Base-by-base conservation (phyloP, 768 basidiomycete genomes). In the Suillus bovinus region DNA sequence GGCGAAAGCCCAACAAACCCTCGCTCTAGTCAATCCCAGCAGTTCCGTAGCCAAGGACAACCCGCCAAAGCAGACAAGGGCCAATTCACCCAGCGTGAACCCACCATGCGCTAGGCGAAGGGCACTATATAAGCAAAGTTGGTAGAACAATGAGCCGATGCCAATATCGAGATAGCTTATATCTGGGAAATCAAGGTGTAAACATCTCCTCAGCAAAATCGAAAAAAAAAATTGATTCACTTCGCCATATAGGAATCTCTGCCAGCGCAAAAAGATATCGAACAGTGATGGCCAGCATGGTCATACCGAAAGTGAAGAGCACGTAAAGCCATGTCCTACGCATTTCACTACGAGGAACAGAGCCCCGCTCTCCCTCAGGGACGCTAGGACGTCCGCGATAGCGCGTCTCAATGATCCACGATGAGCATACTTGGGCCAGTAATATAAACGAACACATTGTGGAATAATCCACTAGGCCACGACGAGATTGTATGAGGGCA, bases 41-140 rank as follows among this genome's bases (percentile, higher is more conserved):
- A 91, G 82, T 73, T 99, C 96, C 80, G 94, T 88, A 67, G 87
- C 89, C 27, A 99, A 72, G 0, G 88, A 88, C 2, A 94, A 91
- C 6, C 91, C 94, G 46, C 94, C 94, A 66, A 93, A 93, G 49
- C 89, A 90, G 20, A 96, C 92, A 29, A 98, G 77, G 29, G 89
- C 90, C 20, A 99, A 82, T 73, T 99, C 97, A 36, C 97, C 97
- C 1, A 99, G 83, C 0, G 96, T 99, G 76, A 99, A 96, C 13
- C 92, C 93, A n/a, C 91, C 85, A 68, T 97, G 91, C 5, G 95
- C 96, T 49, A 99, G 81, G 27, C 97, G 85, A 46, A 97, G 82
- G 46, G 91, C 91, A 53, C 91, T 81, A 74, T 99, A 99, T 52
- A 99, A 79, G 57, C 93, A 86, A 70, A 95, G 90, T 72, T 98